Conservation (phyloP, 805 yeast species). For the Candida berthetii region DNA sequence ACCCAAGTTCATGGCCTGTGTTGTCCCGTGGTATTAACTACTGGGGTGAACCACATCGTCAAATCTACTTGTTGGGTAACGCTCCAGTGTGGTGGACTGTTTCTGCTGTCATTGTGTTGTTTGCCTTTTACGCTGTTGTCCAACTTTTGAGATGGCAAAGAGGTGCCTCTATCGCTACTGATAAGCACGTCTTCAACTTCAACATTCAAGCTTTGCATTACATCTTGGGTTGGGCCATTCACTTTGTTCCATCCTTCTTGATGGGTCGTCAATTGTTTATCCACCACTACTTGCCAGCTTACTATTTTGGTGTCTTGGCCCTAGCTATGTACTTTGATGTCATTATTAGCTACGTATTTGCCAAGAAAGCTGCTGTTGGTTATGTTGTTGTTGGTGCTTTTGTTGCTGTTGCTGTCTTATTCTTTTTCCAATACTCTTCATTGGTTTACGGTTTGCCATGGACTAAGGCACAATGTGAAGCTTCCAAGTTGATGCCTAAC, state of each 20-base stretch:
- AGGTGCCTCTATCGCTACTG: slow-evolving; percentile 41
- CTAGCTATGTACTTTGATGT: slow-evolving; percentile 64
- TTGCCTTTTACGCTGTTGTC: slow-evolving; percentile 36
- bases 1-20: slow-evolving; percentile 71
- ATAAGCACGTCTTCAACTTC: slow-evolving; percentile 55
- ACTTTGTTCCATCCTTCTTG: slow-evolving; percentile 68
- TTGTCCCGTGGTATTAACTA: slow-evolving; percentile 75
- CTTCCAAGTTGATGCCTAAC: slow-evolving; percentile 47
- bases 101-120: slow-evolving; percentile 44
- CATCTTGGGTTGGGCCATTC: slow-evolving; percentile 64
- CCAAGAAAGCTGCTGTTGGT: slow-evolving; percentile 36
- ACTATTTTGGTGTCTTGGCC: slow-evolving; percentile 79
- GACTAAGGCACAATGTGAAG: slow-evolving; percentile 64
- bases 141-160: slow-evolving; percentile 60
- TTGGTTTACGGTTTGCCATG: slow-evolving; percentile 74
- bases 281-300: slow-evolving; percentile 91
- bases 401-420: slow-evolving; percentile 40
- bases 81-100: slow-evolving; percentile 78
- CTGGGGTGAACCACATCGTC: slow-evolving; percentile 58
- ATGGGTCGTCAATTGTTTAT: slow-evolving; percentile 93
- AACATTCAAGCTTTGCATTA: slow-evolving; percentile 58
- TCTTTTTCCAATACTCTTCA: slow-evolving; percentile 62
- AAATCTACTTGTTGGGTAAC: slow-evolving; percentile 70
- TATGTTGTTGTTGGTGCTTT: slow-evolving; percentile 41
- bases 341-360: slow-evolving; percentile 35